A percentile compares a stretch with the other conserved stretches of the same genome.
These are phyloP conservation scores for Sarocladium kiliense DNA, from an alignment of 2,329 filamentous ascomycete species.

Conservation along the genomic window DNA sequence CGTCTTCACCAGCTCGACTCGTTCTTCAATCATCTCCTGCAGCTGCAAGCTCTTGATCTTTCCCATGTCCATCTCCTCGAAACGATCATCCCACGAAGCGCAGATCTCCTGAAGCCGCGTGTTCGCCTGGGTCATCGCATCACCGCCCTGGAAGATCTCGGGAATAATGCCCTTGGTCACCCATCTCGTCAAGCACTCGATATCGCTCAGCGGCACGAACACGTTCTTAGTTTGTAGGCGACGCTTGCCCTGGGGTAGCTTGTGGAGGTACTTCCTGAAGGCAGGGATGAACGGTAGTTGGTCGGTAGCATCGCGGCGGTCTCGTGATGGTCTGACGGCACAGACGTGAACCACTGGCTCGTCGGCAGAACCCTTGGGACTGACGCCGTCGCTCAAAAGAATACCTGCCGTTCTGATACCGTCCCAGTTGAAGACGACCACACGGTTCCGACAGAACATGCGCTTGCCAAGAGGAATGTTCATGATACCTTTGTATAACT, in stretches of 20 bases:
- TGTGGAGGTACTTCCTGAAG: conserved; percentile 63
- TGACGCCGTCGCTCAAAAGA: conserved; percentile 69
- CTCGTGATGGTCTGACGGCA: conserved; percentile 65
- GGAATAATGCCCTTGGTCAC: conserved; percentile 54
- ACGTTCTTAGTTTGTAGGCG: conserved; percentile 64
- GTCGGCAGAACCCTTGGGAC: conserved; percentile 48
- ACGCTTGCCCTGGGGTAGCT: conserved; percentile 59
- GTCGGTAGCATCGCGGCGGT: conserved; percentile 73
- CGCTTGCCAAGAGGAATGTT: conserved; percentile 77
- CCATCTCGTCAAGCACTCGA: conserved; percentile 80
- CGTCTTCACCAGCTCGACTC: conserved; percentile 56
- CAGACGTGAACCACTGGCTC: conserved; percentile 71
- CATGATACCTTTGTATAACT: conserved; percentile 72
- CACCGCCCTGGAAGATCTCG: conserved; percentile 51
- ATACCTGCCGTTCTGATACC: conserved; percentile 79
- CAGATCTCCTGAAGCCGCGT: conserved; percentile 65
- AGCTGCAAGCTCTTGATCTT: conserved; percentile 79
- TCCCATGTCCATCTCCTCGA: conserved; percentile 79
- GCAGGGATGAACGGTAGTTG: conserved; percentile 74
- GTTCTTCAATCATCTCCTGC: conserved; percentile 71
- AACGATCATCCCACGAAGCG: conserved; percentile 67
- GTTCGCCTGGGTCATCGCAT: conserved; percentile 50
- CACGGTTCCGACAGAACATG: conserved; percentile 68
- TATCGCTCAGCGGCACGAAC: conserved; percentile 67
- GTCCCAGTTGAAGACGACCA: conserved; percentile 79